Percentiles rank a stretch among this genome's conserved stretches.
These are phyloP conservation scores for Corchorus capsularis DNA, from an alignment of 345 rosid genomes.

Conservation along the genomic window DNA sequence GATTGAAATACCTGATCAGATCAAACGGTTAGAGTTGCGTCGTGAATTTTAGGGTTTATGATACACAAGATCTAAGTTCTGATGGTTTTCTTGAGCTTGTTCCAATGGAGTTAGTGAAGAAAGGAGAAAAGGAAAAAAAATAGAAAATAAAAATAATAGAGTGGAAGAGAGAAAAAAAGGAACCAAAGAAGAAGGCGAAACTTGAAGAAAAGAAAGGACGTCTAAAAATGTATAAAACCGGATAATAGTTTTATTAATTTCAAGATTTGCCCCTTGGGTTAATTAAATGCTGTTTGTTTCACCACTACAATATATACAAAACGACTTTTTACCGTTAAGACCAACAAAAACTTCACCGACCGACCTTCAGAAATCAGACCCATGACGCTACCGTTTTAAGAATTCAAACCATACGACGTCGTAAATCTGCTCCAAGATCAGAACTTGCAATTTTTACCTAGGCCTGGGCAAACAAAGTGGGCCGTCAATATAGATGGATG, in stretches of 20 bases:
- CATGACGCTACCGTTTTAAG: background rate
- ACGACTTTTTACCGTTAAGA: background rate
- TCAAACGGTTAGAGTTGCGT: conserved; percentile 15
- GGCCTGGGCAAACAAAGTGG: background rate
- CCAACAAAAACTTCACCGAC: background rate
- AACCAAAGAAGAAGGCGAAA: background rate
- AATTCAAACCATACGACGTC: background rate
- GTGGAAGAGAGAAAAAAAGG: background rate
- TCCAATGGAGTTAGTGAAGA: conserved; percentile 23
- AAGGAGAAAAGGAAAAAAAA: background rate
- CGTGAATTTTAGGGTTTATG: conserved; percentile 20
- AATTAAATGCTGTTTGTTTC: background rate
- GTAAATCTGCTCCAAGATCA: background rate
- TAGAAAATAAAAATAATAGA: background rate
- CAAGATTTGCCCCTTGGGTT: background rate
- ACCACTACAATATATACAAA: background rate
- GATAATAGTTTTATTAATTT: conserved; percentile 1
- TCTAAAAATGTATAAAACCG: no score
- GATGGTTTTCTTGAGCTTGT: background rate
- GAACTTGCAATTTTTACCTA: background rate
- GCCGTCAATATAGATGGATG: background rate
- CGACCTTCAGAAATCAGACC: no score
- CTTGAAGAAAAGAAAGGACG: background rate
- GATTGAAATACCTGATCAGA: conserved; percentile 27
- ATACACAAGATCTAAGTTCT: conserved; percentile 30